Evolutionary conservation across 2,329 filamentous ascomycete species (phyloP).

Genomic region (Fusarium cyanostomum): DNA sequence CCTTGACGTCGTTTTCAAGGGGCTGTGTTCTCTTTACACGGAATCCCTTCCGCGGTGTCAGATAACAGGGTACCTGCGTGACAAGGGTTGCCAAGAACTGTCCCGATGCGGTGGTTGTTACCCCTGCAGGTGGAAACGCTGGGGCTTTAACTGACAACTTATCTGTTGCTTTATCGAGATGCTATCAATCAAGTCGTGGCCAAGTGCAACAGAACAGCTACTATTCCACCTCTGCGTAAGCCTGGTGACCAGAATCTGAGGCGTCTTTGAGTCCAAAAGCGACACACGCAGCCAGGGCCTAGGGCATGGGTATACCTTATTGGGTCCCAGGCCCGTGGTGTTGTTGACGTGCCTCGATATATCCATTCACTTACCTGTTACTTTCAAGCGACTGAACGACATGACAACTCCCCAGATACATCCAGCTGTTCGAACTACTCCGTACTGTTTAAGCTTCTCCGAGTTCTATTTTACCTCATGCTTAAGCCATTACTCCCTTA

Average conservation of each 20-base stretch:
- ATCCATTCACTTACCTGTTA: no score
- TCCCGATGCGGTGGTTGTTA: neutral
- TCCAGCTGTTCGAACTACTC: no score
- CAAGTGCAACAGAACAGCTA: no score
- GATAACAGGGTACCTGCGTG: neutral
- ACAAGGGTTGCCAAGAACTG: neutral
- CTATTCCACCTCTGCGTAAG: neutral
- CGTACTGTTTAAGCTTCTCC: neutral
- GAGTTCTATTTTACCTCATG: neutral
- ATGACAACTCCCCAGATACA: no score
- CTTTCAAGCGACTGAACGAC: no score
- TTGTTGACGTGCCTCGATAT: no score
- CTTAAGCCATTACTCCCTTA: neutral
- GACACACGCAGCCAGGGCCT: neutral
- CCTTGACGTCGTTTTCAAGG: neutral
- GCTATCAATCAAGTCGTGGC: neutral
- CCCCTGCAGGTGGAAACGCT: neutral
- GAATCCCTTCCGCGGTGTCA: neutral
- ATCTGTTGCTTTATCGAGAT: neutral
- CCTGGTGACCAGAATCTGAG: neutral
- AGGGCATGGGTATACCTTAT: neutral
- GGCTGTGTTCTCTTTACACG: neutral
- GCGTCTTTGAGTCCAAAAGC: neutral
- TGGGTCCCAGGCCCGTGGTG: neutral
- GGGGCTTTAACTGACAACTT: neutral